A percentile compares a stretch with the other conserved stretches of the same genome.
These are phyloP conservation scores for Moniliella sp. DNA, from an alignment of 1,284 basidiomycete genomes.

Conservation along the genomic window DNA sequence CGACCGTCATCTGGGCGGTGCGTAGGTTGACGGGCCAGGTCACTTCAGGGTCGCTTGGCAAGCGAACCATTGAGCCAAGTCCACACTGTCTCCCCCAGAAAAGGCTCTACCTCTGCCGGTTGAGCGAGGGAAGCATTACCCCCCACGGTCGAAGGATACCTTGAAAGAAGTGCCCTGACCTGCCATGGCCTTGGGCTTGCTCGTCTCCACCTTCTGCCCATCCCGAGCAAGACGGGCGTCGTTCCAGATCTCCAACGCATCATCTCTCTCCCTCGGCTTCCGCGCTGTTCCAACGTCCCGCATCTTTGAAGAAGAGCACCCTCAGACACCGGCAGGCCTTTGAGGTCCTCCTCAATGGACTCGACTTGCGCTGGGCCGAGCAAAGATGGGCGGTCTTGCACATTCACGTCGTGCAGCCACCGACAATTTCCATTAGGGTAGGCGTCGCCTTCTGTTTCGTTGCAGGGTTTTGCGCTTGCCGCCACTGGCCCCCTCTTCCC, in stretches of 20 bases:
- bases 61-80: neutral
- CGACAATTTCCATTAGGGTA: neutral
- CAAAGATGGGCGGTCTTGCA: neutral
- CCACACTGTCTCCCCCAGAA: neutral
- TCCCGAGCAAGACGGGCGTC: too few relatives aligned
- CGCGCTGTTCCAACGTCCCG: too few relatives aligned
- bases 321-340: too few relatives aligned
- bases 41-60: too few relatives aligned
- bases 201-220: too few relatives aligned
- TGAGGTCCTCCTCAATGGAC: neutral
- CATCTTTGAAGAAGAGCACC: too few relatives aligned
- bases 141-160: neutral
- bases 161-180: neutral
- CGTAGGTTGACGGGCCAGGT: neutral
- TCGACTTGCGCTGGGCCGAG: neutral
- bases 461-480: neutral
- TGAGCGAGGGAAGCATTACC: neutral
- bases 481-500: neutral
- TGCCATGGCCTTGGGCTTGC: neutral
- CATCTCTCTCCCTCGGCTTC: neutral
- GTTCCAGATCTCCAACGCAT: neutral
- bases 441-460: neutral
- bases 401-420: neutral
- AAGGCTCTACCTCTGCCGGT: neutral
- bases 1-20: too few relatives aligned